Percentiles rank a stretch among this genome's conserved stretches.
Evolutionary conservation across 2,329 filamentous ascomycete species (phyloP).

Genomic region (Diplodia sapinea): DNA sequence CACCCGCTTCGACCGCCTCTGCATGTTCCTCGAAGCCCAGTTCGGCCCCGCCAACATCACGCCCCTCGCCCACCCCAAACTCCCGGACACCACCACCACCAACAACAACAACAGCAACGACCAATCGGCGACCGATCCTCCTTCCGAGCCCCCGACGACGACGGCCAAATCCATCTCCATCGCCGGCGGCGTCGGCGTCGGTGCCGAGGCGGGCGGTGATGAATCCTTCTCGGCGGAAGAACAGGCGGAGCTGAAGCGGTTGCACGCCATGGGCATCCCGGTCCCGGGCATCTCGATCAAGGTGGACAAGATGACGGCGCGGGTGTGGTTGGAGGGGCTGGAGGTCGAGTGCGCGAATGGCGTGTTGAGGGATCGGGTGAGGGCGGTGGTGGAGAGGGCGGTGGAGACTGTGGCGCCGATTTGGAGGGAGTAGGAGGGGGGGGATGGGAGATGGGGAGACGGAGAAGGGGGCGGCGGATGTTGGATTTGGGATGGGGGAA

Average conservation of each 20-base stretch:
- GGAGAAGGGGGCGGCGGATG: neutral
- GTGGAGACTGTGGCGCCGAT: slow-evolving; percentile 85
- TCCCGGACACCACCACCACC: slow-evolving; percentile 48
- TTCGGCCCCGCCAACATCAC: slow-evolving; percentile 79
- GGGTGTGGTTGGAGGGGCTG: slow-evolving; percentile 88
- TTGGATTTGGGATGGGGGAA: neutral
- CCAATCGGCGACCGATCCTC: slow-evolving; percentile 28
- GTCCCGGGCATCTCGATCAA: slow-evolving; percentile 87
- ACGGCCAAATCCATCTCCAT: slow-evolving; percentile 39
- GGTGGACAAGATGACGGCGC: slow-evolving; percentile 85
- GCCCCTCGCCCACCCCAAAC: slow-evolving; percentile 72
- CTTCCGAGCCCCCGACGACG: too few relatives aligned
- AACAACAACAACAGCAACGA: too few relatives aligned
- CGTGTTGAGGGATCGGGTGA: slow-evolving; percentile 80
- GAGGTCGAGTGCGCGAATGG: slow-evolving; percentile 86
- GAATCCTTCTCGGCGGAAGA: slow-evolving; percentile 37
- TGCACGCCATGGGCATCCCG: slow-evolving; percentile 85
- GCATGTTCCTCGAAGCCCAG: slow-evolving; percentile 96
- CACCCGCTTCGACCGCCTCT: slow-evolving; percentile 81
- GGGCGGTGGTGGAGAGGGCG: slow-evolving; percentile 86
- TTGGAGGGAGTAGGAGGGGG: slow-evolving; percentile 49
- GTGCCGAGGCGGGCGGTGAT: slow-evolving; percentile 37
- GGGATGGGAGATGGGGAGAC: neutral
- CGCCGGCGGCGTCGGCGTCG: slow-evolving; percentile 31
- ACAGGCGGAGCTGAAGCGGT: slow-evolving; percentile 69